These are phyloP conservation scores for Alternaria postmessia DNA, from an alignment of 2,329 filamentous ascomycete genomes.

Conservation along the genomic window DNA sequence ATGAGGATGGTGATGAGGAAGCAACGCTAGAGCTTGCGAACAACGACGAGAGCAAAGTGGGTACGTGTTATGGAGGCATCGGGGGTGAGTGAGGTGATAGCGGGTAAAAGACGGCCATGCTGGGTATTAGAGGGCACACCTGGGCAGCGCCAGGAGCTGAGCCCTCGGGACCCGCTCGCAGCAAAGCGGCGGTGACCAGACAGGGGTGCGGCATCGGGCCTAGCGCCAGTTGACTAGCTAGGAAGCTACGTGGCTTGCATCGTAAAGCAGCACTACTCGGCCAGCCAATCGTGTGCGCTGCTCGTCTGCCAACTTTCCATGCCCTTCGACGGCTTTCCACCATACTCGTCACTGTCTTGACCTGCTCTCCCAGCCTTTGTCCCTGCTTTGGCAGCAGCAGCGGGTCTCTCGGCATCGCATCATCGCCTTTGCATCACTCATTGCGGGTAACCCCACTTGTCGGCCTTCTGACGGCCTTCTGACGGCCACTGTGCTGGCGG, in stretches of 20 bases:
- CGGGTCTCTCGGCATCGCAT: neutral
- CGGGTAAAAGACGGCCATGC: constrained; percentile 28
- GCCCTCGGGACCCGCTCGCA: constrained; percentile 15
- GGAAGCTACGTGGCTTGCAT: constrained; percentile 21
- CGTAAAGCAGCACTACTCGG: constrained; percentile 22
- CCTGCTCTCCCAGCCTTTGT: constrained; percentile 4
- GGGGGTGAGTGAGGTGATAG: constrained; percentile 35
- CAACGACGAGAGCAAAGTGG: constrained; percentile 34
- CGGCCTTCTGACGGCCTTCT: neutral
- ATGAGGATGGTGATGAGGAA: constrained; percentile 4
- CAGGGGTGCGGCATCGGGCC: constrained; percentile 12
- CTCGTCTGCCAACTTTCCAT: constrained; percentile 28
- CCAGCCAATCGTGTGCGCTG: constrained; percentile 19
- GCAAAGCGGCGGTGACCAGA: constrained; percentile 24
- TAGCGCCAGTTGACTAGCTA: neutral
- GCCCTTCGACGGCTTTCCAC: constrained; percentile 21
- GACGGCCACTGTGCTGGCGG: neutral
- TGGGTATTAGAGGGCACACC: constrained; percentile 24
- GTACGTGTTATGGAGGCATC: constrained; percentile 42
- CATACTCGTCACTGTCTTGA: neutral
- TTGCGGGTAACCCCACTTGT: neutral
- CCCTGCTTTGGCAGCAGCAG: constrained; percentile 2
- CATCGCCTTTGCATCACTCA: constrained; percentile 1
- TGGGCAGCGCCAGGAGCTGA: constrained; percentile 11
- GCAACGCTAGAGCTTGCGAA: constrained; percentile 40